Evolutionary conservation across 805 yeast species (phyloP), one percentile per base, ranked within the genome.

Genomic region (Myxozyma geophila): DNA sequence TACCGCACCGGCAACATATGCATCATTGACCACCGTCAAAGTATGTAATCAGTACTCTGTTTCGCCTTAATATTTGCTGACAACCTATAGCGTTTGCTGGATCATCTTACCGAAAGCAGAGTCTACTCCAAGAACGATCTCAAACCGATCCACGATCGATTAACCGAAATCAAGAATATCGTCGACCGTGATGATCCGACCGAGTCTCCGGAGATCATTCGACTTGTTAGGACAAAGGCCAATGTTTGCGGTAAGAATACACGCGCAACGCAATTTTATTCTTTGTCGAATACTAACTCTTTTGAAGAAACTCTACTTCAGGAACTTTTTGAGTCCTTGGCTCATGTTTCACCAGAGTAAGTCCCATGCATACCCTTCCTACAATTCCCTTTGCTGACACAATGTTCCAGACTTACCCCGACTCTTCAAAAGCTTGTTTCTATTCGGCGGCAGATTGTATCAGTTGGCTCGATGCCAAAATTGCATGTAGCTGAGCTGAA

Each of bases 1-100:
- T 70, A 83, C 91, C 41, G 96, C 97, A 0, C 97, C 98, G 0
- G 97, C 98, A 4, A 90, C 97, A 0, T 95, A 89, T 76, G 93
- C 96, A 6, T 89, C 96, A 2, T 78, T 93, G 48, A 82, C 92
- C 48, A 91, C 98, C 0, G 96, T 95, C 43, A 64, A 67, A 61
- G 70, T 67, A 36, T 8, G 68, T 50, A 17, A n/a, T 21, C 28
- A 12, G n/a, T 52, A 9, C 43, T 21, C 43, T 51, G 21, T 21
- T 47, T 23, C 21, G 39, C 13, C 17, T 36, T 33, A 5, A 21
- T 36, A 8, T 9, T n/a, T 12, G 10, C 54, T 50, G 1, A 41
- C 51, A 2, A 6, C 23, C 36, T 9, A 21, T 88, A 87, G 76
- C 85, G 95, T 70, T 78, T 95, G 62, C 80, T 95, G 69, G 89